phyloP scores from a whole-genome alignment of 176 grass and related monocot genomes.

The Ensete ventricosum region DNA sequence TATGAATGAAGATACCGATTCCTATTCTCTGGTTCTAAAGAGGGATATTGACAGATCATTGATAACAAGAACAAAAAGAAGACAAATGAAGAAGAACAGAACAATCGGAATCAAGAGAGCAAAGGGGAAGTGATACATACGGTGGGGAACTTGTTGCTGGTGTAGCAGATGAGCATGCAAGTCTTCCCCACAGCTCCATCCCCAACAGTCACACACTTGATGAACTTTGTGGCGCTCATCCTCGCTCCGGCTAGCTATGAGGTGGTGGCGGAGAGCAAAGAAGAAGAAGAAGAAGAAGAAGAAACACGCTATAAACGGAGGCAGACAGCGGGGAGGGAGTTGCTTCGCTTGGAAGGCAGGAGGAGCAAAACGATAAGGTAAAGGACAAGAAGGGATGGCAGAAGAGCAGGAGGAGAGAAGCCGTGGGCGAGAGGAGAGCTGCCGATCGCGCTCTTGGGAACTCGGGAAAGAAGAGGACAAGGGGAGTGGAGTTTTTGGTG shows the following conservation, averaged over 20 bases:
- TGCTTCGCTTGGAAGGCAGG: constrained; percentile 10
- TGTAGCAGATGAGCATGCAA: constrained; percentile 99
- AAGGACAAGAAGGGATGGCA: not conserved
- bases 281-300: too few relatives aligned
- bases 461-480: not conserved
- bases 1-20: not conserved
- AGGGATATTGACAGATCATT: not conserved
- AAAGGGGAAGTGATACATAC: constrained; percentile 17
- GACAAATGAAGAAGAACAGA: not conserved
- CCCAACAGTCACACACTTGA: constrained; percentile 98
- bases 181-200: constrained; percentile 98
- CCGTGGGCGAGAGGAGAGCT: not conserved
- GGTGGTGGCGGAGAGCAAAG: too few relatives aligned
- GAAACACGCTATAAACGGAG: too few relatives aligned
- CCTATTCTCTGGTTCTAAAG: not conserved
- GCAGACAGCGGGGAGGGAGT: not conserved
- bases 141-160: constrained; percentile 99
- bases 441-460: not conserved
- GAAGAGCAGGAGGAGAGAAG: not conserved
- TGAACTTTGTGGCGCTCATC: constrained; percentile 98
- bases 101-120: not conserved
- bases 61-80: not conserved
- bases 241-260: not conserved
- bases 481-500: not conserved
- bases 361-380: not conserved